A percentile compares a stretch with the other conserved stretches of the same genome.
These are phyloP conservation scores for Flaveria robusta DNA, from an alignment of 129 eudicot genomes.

Conservation along the genomic window DNA sequence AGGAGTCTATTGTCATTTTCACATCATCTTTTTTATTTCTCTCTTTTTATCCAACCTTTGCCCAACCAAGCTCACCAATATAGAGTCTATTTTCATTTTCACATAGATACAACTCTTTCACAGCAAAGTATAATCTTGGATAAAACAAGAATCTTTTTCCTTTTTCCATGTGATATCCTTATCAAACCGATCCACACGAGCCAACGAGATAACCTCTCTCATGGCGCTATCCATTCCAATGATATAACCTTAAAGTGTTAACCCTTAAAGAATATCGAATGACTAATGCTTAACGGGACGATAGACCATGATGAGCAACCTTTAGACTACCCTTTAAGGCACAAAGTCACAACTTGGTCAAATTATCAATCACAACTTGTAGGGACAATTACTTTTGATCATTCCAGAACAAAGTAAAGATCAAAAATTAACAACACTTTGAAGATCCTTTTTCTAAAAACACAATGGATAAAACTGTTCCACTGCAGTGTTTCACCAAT, in stretches of 20 bases:
- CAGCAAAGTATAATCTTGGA: constrained; percentile 9
- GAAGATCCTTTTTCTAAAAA: constrained; percentile 18
- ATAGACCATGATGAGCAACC: neutral
- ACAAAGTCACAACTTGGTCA: neutral
- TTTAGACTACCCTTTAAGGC: neutral
- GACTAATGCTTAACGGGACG: neutral
- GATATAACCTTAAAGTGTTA: neutral
- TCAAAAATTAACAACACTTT: neutral
- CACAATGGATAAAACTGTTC: constrained; percentile 33
- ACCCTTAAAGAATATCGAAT: neutral
- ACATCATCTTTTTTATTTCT: constrained; percentile 10
- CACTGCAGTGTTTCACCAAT: constrained; percentile 30
- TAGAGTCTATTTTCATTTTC: neutral
- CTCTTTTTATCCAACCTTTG: constrained; percentile 1
- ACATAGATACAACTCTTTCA: neutral
- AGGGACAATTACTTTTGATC: neutral
- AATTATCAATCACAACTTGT: constrained; percentile 1
- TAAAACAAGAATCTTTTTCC: neutral
- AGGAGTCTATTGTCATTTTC: constrained; percentile 21
- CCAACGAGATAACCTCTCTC: neutral
- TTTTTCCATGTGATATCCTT: constrained; percentile 12
- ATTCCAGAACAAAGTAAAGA: constrained; percentile 4
- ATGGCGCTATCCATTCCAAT: neutral
- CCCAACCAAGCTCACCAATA: neutral
- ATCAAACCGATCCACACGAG: neutral